phyloP scores from a whole-genome alignment of 2,329 filamentous ascomycete species.

The Colletotrichum sp. region DNA sequence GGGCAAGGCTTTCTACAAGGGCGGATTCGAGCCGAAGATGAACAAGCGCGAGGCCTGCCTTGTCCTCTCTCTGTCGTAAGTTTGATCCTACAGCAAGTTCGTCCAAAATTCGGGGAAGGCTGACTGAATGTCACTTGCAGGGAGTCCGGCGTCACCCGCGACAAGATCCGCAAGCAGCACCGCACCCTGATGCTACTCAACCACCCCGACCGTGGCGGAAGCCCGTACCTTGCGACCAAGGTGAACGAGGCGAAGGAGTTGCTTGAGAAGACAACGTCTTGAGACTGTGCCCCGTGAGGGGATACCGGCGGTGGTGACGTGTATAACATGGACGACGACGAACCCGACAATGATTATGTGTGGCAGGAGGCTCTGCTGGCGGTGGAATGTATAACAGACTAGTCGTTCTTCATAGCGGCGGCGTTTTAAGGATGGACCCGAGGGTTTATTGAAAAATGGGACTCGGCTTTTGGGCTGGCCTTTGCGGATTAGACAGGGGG shows the following conservation, averaged over 20 bases:
- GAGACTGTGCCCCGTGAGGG: neutral
- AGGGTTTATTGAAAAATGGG: neutral
- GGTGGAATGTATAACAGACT: conserved; percentile 38
- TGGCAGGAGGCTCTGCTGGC: neutral
- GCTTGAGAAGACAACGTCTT: conserved; percentile 72
- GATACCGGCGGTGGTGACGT: neutral
- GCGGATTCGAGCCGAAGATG: conserved; percentile 97
- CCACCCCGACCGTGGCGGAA: conserved; percentile 96
- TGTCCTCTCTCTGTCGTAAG: conserved; percentile 88
- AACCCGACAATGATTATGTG: neutral
- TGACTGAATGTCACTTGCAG: conserved; percentile 47
- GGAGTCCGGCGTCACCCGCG: conserved; percentile 86
- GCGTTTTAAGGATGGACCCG: conserved; percentile 34
- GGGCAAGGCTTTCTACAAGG: conserved; percentile 96
- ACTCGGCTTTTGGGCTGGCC: neutral
- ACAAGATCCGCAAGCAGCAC: conserved; percentile 95
- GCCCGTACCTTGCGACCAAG: conserved; percentile 95
- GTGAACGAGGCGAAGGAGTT: conserved; percentile 99
- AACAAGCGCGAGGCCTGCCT: conserved; percentile 88
- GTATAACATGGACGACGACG: neutral
- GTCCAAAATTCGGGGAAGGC: neutral
- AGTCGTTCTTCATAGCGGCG: conserved; percentile 47
- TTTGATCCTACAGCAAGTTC: neutral
- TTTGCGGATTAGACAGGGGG: neutral
- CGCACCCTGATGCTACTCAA: conserved; percentile 96